These are phyloP conservation scores for Colletotrichum neosansevieriae DNA, from an alignment of 2,329 filamentous ascomycete genomes.

Conservation along the genomic window DNA sequence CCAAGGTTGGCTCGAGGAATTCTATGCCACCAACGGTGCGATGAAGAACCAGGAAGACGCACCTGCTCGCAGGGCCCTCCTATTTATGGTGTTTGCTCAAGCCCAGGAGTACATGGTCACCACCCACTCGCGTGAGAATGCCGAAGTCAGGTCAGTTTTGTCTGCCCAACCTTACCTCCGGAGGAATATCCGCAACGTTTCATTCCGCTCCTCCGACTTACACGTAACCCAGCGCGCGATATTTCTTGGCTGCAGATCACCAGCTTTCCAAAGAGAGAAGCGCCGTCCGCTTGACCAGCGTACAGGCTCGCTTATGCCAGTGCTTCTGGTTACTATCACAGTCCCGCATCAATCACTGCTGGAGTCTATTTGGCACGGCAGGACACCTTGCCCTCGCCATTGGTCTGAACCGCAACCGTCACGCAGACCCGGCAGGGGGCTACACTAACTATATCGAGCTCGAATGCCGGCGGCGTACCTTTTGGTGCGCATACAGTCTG, in stretches of 20 bases:
- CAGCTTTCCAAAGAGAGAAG: conserved; percentile 55
- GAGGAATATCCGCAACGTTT: background rate
- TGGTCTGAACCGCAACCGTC: conserved; percentile 53
- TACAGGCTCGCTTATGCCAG: conserved; percentile 56
- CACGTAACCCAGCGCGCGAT: conserved; percentile 44
- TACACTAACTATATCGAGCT: conserved; percentile 50
- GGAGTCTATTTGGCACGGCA: conserved; percentile 59
- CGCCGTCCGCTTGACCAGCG: conserved; percentile 52
- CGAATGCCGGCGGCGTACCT: conserved; percentile 59
- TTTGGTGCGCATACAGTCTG: conserved; percentile 74
- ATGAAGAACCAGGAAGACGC: conserved; percentile 45
- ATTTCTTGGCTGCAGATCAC: conserved; percentile 52
- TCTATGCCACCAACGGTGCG: conserved; percentile 50
- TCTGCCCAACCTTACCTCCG: background rate
- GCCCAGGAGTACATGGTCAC: conserved; percentile 54
- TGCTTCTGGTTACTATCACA: conserved; percentile 58
- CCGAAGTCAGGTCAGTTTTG: conserved; percentile 34
- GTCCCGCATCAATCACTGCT: conserved; percentile 61
- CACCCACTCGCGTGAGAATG: conserved; percentile 22
- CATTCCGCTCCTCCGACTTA: background rate
- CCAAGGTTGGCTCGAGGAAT: conserved; percentile 60
- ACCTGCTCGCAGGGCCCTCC: conserved; percentile 53
- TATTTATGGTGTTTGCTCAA: conserved; percentile 65
- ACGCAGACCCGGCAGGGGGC: conserved; percentile 41
- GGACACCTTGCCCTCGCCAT: conserved; percentile 54